phyloP scores from a whole-genome alignment of 176 grass and related monocot species.

The Poa annua region DNA sequence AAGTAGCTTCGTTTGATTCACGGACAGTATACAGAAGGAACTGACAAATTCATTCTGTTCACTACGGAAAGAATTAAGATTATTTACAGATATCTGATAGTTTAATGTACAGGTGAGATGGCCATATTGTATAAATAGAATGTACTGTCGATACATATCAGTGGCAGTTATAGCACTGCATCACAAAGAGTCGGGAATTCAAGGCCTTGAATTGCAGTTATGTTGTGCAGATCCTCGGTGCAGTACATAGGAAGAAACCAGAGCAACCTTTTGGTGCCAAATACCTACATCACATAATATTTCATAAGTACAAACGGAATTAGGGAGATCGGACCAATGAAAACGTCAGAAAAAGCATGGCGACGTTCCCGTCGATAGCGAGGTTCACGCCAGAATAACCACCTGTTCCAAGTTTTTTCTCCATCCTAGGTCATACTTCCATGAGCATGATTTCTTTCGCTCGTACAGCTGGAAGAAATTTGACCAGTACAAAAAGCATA shows the following conservation, averaged over 20 bases:
- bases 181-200: slow-evolving; percentile 72
- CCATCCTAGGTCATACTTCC: slow-evolving; percentile 86
- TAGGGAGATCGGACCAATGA: not conserved
- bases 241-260: slow-evolving; percentile 88
- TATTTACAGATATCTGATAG: slow-evolving; percentile 31
- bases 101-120: slow-evolving; percentile 25
- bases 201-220: slow-evolving; percentile 66
- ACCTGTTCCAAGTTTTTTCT: slow-evolving; percentile 88
- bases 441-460: slow-evolving; percentile 62
- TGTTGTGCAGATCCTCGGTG: slow-evolving; percentile 67
- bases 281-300: slow-evolving; percentile 58
- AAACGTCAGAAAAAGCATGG: not conserved
- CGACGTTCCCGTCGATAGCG: too few relatives aligned
- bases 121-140: slow-evolving; percentile 2
- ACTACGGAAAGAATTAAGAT: slow-evolving; percentile 21
- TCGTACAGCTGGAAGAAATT: slow-evolving; percentile 64
- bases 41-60: not conserved
- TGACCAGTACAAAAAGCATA: not conserved
- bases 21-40: not conserved
- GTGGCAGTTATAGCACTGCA: slow-evolving; percentile 40
- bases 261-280: slow-evolving; percentile 76
- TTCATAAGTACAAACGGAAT: not conserved
- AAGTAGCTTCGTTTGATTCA: not conserved
- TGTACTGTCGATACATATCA: not conserved
- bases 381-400: too few relatives aligned